Evolutionary conservation across 2,329 filamentous ascomycete species (phyloP), one percentile per base, ranked within the genome.

Genomic region (Pestalotiopsis sp.): DNA sequence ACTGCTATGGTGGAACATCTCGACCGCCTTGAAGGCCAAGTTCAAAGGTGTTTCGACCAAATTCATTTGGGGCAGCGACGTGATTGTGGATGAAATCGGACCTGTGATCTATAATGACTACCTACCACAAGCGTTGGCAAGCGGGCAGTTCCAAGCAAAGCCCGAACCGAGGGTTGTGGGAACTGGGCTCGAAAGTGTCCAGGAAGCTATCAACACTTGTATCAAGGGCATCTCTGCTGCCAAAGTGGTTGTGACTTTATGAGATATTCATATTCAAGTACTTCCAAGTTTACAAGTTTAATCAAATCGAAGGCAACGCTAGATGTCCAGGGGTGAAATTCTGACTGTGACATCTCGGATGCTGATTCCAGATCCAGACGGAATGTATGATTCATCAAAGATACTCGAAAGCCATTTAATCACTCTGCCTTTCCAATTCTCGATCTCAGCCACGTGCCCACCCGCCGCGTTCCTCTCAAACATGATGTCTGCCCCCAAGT

Each of bases 121-220:
- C 41, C 25, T 66, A 13, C 49, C 49, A 12, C 13, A 66, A 38
- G 64, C 49, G 9, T 36, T 58, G n/a, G 64, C 45, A n/a, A 66
- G 12, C 13, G 27, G 45, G 9, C 17, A 20, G 20, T 66, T 57
- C 17, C 12, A 20, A 14, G 64, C 64, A n/a, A 40, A 31, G 40
- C 64, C 64, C 17, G 64, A 66, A 4, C 78, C 82, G 1, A 58
- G 76, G 27, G 71, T 85, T 56, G 77, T 82, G 1, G 81, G 82
- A 4, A 75, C 80, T 4, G 83, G 84, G 11, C 70, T 85, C 17
- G 80, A 81, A 59, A 77, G 73, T 45, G 74, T 85, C 2, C 82
- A 86, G 66, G 77, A 77, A 9, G 83, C 77, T 0, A 68, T 85
- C 27, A 78, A 83, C 71, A 36, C 77, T 0, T 71, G 79, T 2